phyloP scores from a whole-genome alignment of 768 basidiomycete species.

The Butyriboletus loyo region DNA sequence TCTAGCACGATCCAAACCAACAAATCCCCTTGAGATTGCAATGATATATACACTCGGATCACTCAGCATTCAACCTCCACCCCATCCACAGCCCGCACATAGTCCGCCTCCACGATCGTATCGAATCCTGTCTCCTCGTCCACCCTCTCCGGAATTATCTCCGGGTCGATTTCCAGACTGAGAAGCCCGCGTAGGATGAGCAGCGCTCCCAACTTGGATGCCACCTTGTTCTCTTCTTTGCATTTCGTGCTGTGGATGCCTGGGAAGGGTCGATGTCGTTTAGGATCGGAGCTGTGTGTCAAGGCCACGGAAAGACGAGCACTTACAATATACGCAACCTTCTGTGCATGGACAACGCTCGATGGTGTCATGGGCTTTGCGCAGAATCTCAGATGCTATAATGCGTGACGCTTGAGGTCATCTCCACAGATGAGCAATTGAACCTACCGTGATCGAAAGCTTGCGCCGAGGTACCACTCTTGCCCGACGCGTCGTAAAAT shows the following conservation, averaged over 20 bases:
- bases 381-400: conserved; percentile 55
- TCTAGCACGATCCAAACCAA: neutral
- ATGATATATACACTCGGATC: neutral
- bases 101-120: conserved; percentile 53
- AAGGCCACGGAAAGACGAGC: neutral
- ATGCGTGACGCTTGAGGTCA: neutral
- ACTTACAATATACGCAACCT: conserved; percentile 71
- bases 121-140: conserved; percentile 33
- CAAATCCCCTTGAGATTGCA: neutral
- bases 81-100: conserved; percentile 43
- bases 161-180: conserved; percentile 38
- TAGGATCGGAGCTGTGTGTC: neutral
- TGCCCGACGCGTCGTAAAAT: conserved; percentile 73
- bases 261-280: conserved; percentile 22
- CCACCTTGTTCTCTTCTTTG: conserved; percentile 68
- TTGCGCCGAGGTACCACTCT: conserved; percentile 69
- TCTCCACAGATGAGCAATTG: neutral
- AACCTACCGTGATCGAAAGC: conserved; percentile 76
- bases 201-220: conserved; percentile 72
- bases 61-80: conserved; percentile 43
- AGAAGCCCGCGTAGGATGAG: conserved; percentile 64
- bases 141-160: conserved; percentile 35
- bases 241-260: conserved; percentile 58
- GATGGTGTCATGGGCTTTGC: conserved; percentile 54
- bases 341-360: conserved; percentile 61